These are phyloP conservation scores for Trichoderma erinaceum DNA, from an alignment of 495 filamentous ascomycete species.

Conservation along the genomic window DNA sequence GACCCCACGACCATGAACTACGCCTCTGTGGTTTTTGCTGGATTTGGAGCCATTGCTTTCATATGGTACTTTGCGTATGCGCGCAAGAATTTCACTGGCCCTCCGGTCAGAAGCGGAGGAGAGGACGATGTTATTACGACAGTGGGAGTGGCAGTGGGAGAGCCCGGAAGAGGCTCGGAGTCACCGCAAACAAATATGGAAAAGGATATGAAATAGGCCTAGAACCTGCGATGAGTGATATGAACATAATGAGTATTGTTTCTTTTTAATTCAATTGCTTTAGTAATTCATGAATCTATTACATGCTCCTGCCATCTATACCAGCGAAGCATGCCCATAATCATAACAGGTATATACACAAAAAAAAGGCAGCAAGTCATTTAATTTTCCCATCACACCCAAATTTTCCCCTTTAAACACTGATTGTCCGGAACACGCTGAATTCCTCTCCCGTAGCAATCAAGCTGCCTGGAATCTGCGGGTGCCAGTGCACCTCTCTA, in stretches of 20 bases:
- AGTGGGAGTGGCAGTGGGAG: constrained; percentile 2
- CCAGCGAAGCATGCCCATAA: constrained; percentile 8
- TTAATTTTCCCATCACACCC: not conserved
- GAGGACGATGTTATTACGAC: not conserved
- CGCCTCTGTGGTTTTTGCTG: constrained; percentile 51
- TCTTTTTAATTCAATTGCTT: not conserved
- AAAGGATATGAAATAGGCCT: not conserved
- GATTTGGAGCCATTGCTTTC: constrained; percentile 48
- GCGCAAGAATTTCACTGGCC: constrained; percentile 47
- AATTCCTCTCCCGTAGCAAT: constrained; percentile 88
- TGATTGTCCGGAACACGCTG: constrained; percentile 65
- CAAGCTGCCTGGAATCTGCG: constrained; percentile 85
- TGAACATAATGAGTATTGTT: not conserved
- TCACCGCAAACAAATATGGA: not conserved
- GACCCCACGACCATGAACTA: constrained; percentile 53
- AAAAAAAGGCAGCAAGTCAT: not conserved
- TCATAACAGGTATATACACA: constrained; percentile 9
- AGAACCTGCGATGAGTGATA: not conserved
- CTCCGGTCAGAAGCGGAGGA: constrained; percentile 39
- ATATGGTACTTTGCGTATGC: constrained; percentile 66
- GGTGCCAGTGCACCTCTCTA: constrained; percentile 96
- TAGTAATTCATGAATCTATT: constrained; percentile 6
- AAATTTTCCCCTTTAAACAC: constrained; percentile 40
- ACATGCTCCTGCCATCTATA: constrained; percentile 4
- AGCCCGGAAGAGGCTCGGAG: not conserved